Evolutionary conservation across 768 basidiomycete species (phyloP), one percentile per base, ranked within the genome.

Genomic region (Chiua virens): DNA sequence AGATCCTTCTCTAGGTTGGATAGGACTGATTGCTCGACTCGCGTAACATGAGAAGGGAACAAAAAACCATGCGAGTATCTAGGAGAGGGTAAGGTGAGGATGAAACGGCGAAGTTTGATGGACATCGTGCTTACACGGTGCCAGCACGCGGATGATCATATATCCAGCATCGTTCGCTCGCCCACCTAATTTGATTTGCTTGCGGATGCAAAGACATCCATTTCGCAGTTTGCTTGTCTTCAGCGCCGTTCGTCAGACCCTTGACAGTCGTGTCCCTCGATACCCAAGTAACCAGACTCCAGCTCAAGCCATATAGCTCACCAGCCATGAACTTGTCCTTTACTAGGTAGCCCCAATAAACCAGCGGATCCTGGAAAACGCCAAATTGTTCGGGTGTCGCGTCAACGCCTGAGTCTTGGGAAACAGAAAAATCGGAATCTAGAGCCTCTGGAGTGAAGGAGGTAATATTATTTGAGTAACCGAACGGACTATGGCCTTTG

Each of bases 131-230:
- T 63, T 75, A 94, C 85, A 96, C 94, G 18, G 95, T 97, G 42
- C 90, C 88, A 15, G 90, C 85, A 43, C 92, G 86, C 2, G 96
- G 96, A 71, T 98, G 96, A 65, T 99, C 95, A 70, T 99, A 98
- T 57, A 99, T 92, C 91, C 92, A 96, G 70, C 96, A 98, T 23
- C 87, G 82, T 64, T 99, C 95, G 58, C 89, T 86, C 28, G 79
- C 78, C 95, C 96, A 98, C 39, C 92, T 82, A 36, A 99, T 82
- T 58, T 87, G 80, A 25, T 78, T 71, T 14, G 87, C 81, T 39
- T 79, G 80, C 0, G 95, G 94, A 71, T 97, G 95, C 47, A 85
- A 63, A 18, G 79, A 76, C 83, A 98, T 92, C 95, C 95, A 98
- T 56, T 84, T 89, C 8, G 92, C 85, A 6, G 89, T 89, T 59